Conservation (phyloP, 2,329 filamentous ascomycete genomes). For the Cadophora sp. region DNA sequence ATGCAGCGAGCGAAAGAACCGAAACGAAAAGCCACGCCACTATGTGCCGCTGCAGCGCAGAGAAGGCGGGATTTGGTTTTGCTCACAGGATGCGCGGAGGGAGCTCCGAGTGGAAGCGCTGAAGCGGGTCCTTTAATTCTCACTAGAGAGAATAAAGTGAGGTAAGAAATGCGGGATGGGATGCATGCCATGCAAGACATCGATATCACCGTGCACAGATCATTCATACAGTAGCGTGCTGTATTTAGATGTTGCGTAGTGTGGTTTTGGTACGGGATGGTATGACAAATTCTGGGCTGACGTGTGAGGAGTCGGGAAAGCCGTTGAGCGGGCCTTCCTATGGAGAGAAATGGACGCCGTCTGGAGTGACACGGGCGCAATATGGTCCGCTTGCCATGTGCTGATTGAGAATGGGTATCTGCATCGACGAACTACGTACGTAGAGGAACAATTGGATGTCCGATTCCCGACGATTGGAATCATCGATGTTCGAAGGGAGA, state of each 20-base stretch:
- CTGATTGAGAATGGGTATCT: neutral
- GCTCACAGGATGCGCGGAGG: neutral
- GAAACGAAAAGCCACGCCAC: neutral
- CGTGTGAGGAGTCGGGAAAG: neutral
- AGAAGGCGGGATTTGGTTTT: neutral
- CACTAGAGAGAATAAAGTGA: neutral
- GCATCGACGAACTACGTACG: neutral
- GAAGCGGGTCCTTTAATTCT: neutral
- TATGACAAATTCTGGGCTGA: neutral
- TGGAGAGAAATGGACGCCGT: neutral
- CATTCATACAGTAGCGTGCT: no score
- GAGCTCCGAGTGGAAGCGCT: neutral
- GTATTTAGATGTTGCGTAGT: no score
- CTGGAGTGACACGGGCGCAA: neutral
- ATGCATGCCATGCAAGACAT: conserved; percentile 9
- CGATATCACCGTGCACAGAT: conserved; percentile 1
- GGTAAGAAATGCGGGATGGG: neutral
- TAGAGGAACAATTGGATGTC: neutral
- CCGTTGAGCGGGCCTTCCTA: neutral
- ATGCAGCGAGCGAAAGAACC: neutral
- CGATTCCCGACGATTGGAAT: neutral
- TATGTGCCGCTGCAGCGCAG: neutral
- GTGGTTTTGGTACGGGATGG: neutral
- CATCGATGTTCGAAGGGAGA: neutral
- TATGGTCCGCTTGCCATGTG: neutral